Percentiles rank a stretch among this genome's conserved stretches.
Evolutionary conservation across 1,284 basidiomycete genomes (phyloP).

Genomic region (Austropuccinia psidii): DNA sequence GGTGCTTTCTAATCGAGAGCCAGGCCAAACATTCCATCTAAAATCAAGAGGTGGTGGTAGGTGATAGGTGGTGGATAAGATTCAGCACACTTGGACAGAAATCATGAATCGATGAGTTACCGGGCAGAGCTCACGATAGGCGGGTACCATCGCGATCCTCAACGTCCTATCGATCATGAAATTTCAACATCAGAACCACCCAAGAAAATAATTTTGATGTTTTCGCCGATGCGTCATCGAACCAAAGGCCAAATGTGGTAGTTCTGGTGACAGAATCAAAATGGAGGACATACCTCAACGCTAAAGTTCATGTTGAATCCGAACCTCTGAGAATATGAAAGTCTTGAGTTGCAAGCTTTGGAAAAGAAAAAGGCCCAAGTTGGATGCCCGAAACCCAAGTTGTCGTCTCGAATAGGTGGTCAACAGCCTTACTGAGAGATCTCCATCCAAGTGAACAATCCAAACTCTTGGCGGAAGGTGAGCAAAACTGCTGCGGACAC

Average conservation of each 20-base stretch:
- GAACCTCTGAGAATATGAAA: too few relatives aligned
- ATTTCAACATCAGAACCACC: not conserved
- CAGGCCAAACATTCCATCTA: conserved; percentile 99
- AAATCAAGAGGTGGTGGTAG: conserved; percentile 38
- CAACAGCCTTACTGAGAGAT: not conserved
- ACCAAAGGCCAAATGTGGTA: not conserved
- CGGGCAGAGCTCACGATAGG: conserved; percentile 18
- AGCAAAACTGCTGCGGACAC: conserved; percentile 17
- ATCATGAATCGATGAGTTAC: not conserved
- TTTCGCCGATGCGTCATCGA: not conserved
- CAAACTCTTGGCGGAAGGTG: not conserved
- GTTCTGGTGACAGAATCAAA: not conserved
- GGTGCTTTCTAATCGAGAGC: conserved; percentile 92
- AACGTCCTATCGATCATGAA: conserved; percentile 42
- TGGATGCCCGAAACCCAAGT: not conserved
- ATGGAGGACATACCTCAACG: conserved; percentile 25
- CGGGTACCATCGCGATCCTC: conserved; percentile 49
- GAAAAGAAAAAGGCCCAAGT: not conserved
- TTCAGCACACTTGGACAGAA: not conserved
- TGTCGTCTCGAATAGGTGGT: not conserved
- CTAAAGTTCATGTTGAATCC: conserved; percentile 35
- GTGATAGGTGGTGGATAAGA: not conserved
- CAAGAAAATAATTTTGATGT: not conserved
- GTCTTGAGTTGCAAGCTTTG: too few relatives aligned
- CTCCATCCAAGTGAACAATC: not conserved